Conservation (phyloP, 1,284 basidiomycete species). For the Sporisorium graminicola region DNA sequence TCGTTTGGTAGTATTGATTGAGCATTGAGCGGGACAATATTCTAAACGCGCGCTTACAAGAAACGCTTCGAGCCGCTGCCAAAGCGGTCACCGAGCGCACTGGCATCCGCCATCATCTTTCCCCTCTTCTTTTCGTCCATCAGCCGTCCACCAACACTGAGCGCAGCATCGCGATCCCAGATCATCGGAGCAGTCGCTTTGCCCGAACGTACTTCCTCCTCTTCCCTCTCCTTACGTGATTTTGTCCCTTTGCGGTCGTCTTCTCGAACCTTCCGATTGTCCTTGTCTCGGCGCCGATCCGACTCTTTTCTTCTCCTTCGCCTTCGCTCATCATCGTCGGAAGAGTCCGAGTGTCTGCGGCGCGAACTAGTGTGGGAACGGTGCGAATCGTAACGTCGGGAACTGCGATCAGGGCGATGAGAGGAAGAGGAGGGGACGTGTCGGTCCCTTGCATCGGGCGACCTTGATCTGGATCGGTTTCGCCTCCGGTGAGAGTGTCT, state of each 20-base stretch:
- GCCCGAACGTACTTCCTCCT: constrained; percentile 39
- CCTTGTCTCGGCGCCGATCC: constrained; percentile 15
- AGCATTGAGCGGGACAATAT: neutral
- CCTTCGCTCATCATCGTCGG: constrained; percentile 19
- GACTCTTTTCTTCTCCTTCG: constrained; percentile 12
- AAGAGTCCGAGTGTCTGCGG: constrained; percentile 18
- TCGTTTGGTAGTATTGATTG: no score
- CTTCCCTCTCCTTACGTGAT: constrained; percentile 42
- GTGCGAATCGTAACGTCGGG: constrained; percentile 21
- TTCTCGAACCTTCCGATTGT: no score
- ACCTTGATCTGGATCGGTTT: constrained; percentile 20
- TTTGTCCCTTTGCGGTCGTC: constrained; percentile 20
- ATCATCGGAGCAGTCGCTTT: constrained; percentile 43
- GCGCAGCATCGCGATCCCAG: constrained; percentile 55
- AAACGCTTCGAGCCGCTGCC: constrained; percentile 47
- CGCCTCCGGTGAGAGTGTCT: constrained; percentile 1
- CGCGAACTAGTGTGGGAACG: constrained; percentile 19
- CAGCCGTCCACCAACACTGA: constrained; percentile 44
- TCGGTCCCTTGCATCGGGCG: constrained; percentile 14
- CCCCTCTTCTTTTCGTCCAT: constrained; percentile 53
- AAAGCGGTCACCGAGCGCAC: constrained; percentile 43
- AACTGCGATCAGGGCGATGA: constrained; percentile 12
- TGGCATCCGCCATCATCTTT: constrained; percentile 43
- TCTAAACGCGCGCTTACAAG: constrained; percentile 11
- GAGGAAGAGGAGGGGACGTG: constrained; percentile 2